Evolutionary conservation across 2,329 filamentous ascomycete species (phyloP), one percentile per base, ranked within the genome.

Genomic region (Thermochaetoides dissita): DNA sequence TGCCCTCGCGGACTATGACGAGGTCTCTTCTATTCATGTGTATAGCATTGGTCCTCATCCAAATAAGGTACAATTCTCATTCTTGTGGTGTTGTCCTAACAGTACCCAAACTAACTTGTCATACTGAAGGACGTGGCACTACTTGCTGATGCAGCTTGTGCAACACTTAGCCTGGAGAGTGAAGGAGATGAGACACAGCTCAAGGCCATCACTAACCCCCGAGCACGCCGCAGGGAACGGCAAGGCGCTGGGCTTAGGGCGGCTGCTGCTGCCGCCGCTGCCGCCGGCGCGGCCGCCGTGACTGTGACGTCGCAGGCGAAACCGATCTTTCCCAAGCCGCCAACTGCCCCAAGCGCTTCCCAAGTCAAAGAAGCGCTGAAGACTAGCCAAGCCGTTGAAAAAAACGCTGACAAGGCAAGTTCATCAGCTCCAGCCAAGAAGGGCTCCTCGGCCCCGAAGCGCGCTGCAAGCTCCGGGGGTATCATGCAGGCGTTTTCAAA

Each of bases 401-500:
- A 51, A 1, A 34, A 36, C 3, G 34, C 38, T 10, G 56, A 57
- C 32, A 49, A 53, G 11, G 32, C 53, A 2, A n/a, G 54, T 0
- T 48, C 56, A 8, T 54, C 62, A n/a, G 55, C 60, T 8, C 52
- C 61, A 12, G 51, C 60, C 8, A 71, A 68, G 53, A 67, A 65
- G 39, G 41, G 56, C 3, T 44, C 55, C 4, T 51, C 63, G 10
- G 38, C 60, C 0, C 50, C 71, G 3, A 85, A 84, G 54, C 74
- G 73, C 43, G 72, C 74, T 41, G 68, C 38, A 8, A 48, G 34
- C 17, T 24, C 17, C 9, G 65, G 63, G 3, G 73, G 74, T 45
- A 75, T 93, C 28, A 86, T 91, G 68, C 79, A 81, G 46, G 82
- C 84, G 0, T 93, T 93, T 57, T 82, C 84, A 10, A 84, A 81